Evolutionary conservation across 257 asterid species (phyloP).

Genomic region (Coffea eugenioides): DNA sequence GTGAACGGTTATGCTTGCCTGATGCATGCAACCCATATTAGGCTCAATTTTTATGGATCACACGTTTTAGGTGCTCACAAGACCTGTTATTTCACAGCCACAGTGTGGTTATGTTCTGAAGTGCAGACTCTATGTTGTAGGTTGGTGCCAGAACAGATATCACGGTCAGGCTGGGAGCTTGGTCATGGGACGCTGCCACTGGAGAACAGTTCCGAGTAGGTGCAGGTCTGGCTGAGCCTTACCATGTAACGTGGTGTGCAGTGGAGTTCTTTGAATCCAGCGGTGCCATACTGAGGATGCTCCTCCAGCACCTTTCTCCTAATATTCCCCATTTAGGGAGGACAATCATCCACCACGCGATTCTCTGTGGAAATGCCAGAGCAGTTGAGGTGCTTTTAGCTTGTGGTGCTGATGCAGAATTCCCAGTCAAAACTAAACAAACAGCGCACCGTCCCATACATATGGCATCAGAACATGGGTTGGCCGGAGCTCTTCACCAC

Average conservation of each 20-base stretch:
- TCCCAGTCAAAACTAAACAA: conserved; percentile 34
- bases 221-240: conserved; percentile 80
- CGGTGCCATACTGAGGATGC: conserved; percentile 56
- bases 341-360: conserved; percentile 60
- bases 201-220: conserved; percentile 83
- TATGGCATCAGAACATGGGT: conserved; percentile 52
- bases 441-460: conserved; percentile 43
- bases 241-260: conserved; percentile 69
- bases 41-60: neutral
- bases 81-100: neutral
- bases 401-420: conserved; percentile 50
- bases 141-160: conserved; percentile 59
- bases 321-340: conserved; percentile 62
- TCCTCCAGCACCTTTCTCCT: conserved; percentile 56
- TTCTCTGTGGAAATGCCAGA: conserved; percentile 51
- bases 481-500: conserved; percentile 35
- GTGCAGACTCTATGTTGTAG: conserved; percentile 25
- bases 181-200: conserved; percentile 68
- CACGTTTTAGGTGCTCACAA: neutral
- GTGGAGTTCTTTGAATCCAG: conserved; percentile 69
- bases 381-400: conserved; percentile 53
- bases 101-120: neutral
- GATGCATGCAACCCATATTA: neutral
- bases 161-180: conserved; percentile 68
- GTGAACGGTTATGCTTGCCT: neutral